Percentiles rank a stretch among this genome's conserved stretches.
Conservation (phyloP, 192 early-diverging fungal genomes). For the Linnemannia exigua region DNA sequence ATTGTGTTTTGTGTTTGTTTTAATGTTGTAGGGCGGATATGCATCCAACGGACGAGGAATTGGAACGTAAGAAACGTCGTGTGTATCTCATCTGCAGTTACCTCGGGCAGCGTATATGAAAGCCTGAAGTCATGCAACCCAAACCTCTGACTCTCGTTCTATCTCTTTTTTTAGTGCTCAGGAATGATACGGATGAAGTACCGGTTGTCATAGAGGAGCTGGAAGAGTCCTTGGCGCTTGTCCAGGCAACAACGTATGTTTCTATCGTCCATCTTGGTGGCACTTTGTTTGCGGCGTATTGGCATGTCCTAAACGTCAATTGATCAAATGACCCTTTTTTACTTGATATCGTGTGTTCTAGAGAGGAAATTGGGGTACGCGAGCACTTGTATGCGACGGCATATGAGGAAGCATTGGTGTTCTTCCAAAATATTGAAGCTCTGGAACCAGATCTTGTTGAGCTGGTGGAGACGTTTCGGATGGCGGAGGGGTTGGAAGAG, state of each 20-base stretch:
- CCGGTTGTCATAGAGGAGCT: slow-evolving; percentile 46
- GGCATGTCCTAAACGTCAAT: not conserved
- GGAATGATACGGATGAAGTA: slow-evolving; percentile 40
- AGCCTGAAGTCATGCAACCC: not conserved
- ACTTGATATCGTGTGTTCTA: not conserved
- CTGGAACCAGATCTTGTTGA: slow-evolving; percentile 29
- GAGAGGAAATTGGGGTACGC: slow-evolving; percentile 43
- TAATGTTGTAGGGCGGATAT: slow-evolving; percentile 28
- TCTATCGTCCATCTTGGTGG: not conserved
- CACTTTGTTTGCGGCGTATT: not conserved
- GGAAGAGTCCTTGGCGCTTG: slow-evolving; percentile 43
- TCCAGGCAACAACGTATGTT: slow-evolving; percentile 45
- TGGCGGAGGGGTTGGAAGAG: slow-evolving; percentile 19
- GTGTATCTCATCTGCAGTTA: no score
- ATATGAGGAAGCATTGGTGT: slow-evolving; percentile 30
- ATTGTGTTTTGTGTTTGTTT: not conserved
- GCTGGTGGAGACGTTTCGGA: slow-evolving; percentile 13
- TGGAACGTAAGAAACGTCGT: slow-evolving; percentile 9
- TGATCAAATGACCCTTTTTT: no score
- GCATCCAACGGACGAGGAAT: slow-evolving; percentile 38
- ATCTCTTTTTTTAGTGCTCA: slow-evolving; percentile 28
- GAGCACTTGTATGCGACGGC: slow-evolving; percentile 43
- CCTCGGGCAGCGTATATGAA: not conserved
- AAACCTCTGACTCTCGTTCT: not conserved
- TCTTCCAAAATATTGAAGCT: slow-evolving; percentile 34